A percentile compares a stretch with the other conserved stretches of the same genome.
These are phyloP conservation scores for Boletus sensibilis DNA, from an alignment of 768 basidiomycete genomes.

Conservation along the genomic window DNA sequence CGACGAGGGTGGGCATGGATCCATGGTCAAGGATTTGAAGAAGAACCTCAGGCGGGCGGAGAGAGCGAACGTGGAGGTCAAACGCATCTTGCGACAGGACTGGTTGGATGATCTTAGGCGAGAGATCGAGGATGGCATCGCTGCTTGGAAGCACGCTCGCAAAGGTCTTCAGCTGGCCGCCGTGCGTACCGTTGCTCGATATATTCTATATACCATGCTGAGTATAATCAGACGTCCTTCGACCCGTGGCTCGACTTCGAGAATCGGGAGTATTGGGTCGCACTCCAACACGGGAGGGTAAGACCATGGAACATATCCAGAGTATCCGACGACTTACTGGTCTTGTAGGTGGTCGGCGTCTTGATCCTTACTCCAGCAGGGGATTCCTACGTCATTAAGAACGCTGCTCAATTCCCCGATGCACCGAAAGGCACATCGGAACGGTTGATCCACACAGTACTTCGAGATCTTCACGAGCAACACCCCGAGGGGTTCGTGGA, in stretches of 20 bases:
- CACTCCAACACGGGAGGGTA: slow-evolving; percentile 33
- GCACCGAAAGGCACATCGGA: slow-evolving; percentile 57
- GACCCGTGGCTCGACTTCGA: slow-evolving; percentile 55
- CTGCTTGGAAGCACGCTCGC: slow-evolving; percentile 53
- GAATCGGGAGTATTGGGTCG: slow-evolving; percentile 59
- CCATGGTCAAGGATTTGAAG: slow-evolving; percentile 55
- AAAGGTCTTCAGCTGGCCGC: slow-evolving; percentile 59
- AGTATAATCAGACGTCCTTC: slow-evolving; percentile 38
- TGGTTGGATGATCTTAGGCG: slow-evolving; percentile 46
- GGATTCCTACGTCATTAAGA: slow-evolving; percentile 54
- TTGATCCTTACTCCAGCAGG: slow-evolving; percentile 51
- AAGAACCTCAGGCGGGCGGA: slow-evolving; percentile 61
- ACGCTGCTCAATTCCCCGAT: slow-evolving; percentile 51
- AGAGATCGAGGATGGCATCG: slow-evolving; percentile 51
- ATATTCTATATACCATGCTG: neutral
- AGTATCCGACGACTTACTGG: neutral
- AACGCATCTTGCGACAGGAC: slow-evolving; percentile 39
- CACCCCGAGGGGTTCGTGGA: neutral
- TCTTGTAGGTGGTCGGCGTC: slow-evolving; percentile 41
- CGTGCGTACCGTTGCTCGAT: slow-evolving; percentile 21
- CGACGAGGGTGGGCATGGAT: slow-evolving; percentile 36
- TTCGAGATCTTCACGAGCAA: slow-evolving; percentile 42
- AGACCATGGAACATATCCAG: neutral
- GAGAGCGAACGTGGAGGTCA: slow-evolving; percentile 50
- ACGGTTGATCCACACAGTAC: slow-evolving; percentile 46